A percentile compares a stretch with the other conserved stretches of the same genome.
Evolutionary conservation across 1,139 yeast species (phyloP).

Genomic region (Sugiyamaella sp.): DNA sequence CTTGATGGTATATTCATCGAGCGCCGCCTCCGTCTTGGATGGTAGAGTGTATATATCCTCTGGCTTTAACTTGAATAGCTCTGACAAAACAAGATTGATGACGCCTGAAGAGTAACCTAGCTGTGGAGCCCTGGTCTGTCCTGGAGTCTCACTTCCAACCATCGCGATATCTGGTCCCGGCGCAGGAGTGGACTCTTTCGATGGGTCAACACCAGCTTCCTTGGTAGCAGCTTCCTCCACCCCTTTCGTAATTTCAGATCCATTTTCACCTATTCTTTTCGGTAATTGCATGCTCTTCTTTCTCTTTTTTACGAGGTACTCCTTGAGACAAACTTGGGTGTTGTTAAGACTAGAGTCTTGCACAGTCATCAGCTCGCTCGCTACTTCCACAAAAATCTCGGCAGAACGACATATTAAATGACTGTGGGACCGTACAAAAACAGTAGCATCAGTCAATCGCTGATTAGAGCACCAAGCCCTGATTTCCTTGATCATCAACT

Average conservation of each 20-base stretch:
- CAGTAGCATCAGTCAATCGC: constrained; percentile 52
- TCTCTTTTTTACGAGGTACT: constrained; percentile 24
- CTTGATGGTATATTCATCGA: constrained; percentile 28
- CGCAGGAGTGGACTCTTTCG: neutral
- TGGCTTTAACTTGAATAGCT: constrained; percentile 54
- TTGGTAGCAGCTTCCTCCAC: constrained; percentile 21
- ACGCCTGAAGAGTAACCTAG: constrained; percentile 56
- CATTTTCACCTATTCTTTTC: constrained; percentile 10
- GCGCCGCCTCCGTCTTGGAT: constrained; percentile 30
- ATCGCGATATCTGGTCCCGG: constrained; percentile 36
- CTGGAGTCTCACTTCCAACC: constrained; percentile 20
- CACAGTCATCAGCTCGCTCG: constrained; percentile 49
- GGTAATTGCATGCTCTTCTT: constrained; percentile 21
- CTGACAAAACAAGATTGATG: constrained; percentile 61
- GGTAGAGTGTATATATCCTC: constrained; percentile 38
- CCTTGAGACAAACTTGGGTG: constrained; percentile 28
- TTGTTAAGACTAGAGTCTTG: constrained; percentile 21
- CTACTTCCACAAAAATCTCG: constrained; percentile 54
- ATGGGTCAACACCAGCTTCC: constrained; percentile 13
- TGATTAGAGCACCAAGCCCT: constrained; percentile 44
- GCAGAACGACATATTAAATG: constrained; percentile 64
- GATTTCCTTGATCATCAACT: constrained; percentile 48
- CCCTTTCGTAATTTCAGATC: constrained; percentile 6
- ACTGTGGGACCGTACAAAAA: constrained; percentile 58
- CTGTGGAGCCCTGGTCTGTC: constrained; percentile 25